Evolutionary conservation across 192 early-diverging fungal species (phyloP), one percentile per base, ranked within the genome.

Genomic region (Umbelopsis isabellina): DNA sequence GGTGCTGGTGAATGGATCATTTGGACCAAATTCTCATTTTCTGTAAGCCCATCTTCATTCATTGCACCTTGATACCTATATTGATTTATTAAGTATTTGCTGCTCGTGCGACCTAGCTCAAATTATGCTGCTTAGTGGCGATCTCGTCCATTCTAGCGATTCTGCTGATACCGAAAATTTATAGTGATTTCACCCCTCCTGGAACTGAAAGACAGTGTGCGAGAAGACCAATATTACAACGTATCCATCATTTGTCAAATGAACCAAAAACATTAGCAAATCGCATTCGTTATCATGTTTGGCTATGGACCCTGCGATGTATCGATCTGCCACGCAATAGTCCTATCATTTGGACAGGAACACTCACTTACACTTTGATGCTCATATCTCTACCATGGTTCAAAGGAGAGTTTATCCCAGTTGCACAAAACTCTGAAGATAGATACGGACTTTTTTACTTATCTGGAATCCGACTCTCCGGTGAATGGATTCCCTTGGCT

Each of bases 1-100:
- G 84, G 89, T n/a, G 75, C 84, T 21, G 91, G 91, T 46, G 86
- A 90, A 66, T 93, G 86, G 85, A 84, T 93, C 46, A 93, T 92
- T 78, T 80, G 79, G 58, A 81, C 84, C 49, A 74, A 86, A 64
- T 84, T 89, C 71, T 73, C 88, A 1, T 50, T 71, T 12, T 73
- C 88, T 21, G 86, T 92, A 82, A 80, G 83, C n/a, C 45, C 30
- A 3, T 68, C 27, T 64, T 5, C 53, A 55, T 25, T 20, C 48
- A 37, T 23, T 47, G 41, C 7, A 4, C 78, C 10, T 27, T 83
- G 11, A 13, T 27, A 20, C 5, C 6, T 0, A 41, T 41, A 41
- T 1, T 5, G 37, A 41, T 41, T 4, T 41, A 41, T 5, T 41
- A 41, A 41, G 6, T 41, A 9, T 41, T 41, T 48, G 27, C 22